Base-by-base conservation (phyloP, 495 filamentous ascomycete genomes). In the Hypomontagnella submonticulosa region DNA sequence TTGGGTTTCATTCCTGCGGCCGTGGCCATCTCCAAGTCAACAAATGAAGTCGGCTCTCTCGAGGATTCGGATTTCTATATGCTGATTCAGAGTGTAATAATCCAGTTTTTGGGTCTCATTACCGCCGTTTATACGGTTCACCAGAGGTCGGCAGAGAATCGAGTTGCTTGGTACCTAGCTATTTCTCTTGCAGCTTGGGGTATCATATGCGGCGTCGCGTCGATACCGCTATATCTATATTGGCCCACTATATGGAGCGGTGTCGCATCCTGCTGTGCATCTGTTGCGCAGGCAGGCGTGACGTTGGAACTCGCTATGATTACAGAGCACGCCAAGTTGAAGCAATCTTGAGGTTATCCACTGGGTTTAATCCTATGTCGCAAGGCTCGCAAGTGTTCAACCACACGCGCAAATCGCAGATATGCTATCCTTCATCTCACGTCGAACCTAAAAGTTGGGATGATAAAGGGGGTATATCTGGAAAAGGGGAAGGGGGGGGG, bases 61-160 rank as follows among this genome's bases (percentile, higher is more conserved):
- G 23, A 43, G 10, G 58, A 62, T 16, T 10, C 64, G 0, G 64
- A 58, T 27, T 62, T 67, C 34, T 67, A 18, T 2, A 0, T 46
- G 40, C 15, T 33, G n/a, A 19, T 67, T 11, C 46, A 27, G 18
- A 32, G 27, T 19, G 4, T 12, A 8, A 13, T 41, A 3, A 8
- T 36, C 3, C 64, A 62, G 23, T 1, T 47, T 4, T 9, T 54
- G 5, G 47, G 53, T 4, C 46, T 67, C 11, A 2, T 36, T 16
- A 12, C 18, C 1, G 8, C 57, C 4, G 33, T 62, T 15, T 57
- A 33, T 9, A 53, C 37, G 4, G 52, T 55, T 0, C 20, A 16
- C 23, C 30, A 37, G 16, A 62, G 13, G 20, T 27, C 52, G 7
- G 9, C 32, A 3, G 53, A 53, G 1, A 4, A 57, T 11, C 13